Conservation (phyloP, 106 monocot genomes). For the Allium cepa region DNA sequence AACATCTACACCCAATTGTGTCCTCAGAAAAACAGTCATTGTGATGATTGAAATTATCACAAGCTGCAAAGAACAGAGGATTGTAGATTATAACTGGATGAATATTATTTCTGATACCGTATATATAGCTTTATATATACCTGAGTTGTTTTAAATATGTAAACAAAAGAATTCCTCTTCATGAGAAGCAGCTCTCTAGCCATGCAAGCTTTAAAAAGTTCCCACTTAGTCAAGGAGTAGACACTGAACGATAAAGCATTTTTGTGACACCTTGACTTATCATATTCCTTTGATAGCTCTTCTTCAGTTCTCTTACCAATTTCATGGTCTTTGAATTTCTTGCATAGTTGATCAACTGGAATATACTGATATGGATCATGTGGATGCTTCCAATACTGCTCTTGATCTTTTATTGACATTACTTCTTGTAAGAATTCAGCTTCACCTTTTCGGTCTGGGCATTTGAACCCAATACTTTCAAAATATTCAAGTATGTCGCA, state of each 20-base stretch:
- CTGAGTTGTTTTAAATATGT: constrained; percentile 68
- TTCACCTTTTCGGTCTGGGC: constrained; percentile 24
- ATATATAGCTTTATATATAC: constrained; percentile 14
- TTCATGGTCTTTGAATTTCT: constrained; percentile 43
- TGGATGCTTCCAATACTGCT: constrained; percentile 59
- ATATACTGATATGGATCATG: constrained; percentile 35
- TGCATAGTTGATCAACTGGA: constrained; percentile 30
- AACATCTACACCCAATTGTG: constrained; percentile 35
- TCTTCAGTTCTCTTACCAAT: constrained; percentile 32
- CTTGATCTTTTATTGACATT: constrained; percentile 78
- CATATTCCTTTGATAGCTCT: constrained; percentile 39
- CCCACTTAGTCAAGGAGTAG: constrained; percentile 61
- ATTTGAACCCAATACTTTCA: constrained; percentile 21
- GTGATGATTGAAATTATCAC: constrained; percentile 32
- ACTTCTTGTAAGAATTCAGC: constrained; percentile 34
- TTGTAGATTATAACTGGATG: too few species aligned
- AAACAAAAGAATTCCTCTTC: constrained; percentile 70
- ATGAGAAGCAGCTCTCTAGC: constrained; percentile 79
- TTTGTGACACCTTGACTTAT: constrained; percentile 32
- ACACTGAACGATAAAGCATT: constrained; percentile 43
- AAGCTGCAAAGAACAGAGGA: constrained; percentile 26
- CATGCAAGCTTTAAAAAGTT: constrained; percentile 67
- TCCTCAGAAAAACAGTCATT: constrained; percentile 58
- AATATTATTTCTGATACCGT: background rate
- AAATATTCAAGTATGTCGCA: constrained; percentile 13